Evolutionary conservation across 208 protist genomes (phyloP).

Genomic region (Lotmaria passim): DNA sequence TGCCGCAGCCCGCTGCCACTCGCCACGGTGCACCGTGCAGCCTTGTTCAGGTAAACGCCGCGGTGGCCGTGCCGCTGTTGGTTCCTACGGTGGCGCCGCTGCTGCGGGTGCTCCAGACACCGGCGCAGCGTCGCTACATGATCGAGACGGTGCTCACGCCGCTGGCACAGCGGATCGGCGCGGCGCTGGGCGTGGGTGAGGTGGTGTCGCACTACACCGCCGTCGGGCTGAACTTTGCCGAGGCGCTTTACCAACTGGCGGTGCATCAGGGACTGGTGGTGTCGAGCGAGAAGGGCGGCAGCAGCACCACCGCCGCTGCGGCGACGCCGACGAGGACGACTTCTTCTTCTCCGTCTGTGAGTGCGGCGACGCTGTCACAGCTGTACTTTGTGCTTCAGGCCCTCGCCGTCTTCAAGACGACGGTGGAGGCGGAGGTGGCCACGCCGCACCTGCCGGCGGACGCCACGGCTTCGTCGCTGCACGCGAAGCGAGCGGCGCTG

Average conservation of each 20-base stretch:
- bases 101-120: conserved; percentile 32
- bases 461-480: background rate
- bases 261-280: conserved; percentile 18
- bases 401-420: conserved; percentile 49
- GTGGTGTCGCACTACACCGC: conserved; percentile 31
- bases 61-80: conserved; percentile 42
- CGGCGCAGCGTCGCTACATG: conserved; percentile 45
- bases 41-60: conserved; percentile 32
- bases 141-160: conserved; percentile 41
- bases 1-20: conserved; percentile 12
- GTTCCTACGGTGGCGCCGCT: conserved; percentile 48
- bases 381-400: conserved; percentile 43
- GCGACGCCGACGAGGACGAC: no score
- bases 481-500: conserved; percentile 31
- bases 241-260: conserved; percentile 37
- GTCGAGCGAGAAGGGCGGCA: background rate
- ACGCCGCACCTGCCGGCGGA: conserved; percentile 30
- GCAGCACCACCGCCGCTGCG: background rate
- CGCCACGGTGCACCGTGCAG: conserved; percentile 15
- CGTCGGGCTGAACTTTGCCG: conserved; percentile 31
- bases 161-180: conserved; percentile 30
- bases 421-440: conserved; percentile 42
- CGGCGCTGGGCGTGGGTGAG: conserved; percentile 30
- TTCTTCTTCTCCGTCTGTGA: background rate
- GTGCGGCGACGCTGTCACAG: conserved; percentile 12